Conservation (phyloP, 1,284 basidiomycete species). For the Laetiporus sulphureus region DNA sequence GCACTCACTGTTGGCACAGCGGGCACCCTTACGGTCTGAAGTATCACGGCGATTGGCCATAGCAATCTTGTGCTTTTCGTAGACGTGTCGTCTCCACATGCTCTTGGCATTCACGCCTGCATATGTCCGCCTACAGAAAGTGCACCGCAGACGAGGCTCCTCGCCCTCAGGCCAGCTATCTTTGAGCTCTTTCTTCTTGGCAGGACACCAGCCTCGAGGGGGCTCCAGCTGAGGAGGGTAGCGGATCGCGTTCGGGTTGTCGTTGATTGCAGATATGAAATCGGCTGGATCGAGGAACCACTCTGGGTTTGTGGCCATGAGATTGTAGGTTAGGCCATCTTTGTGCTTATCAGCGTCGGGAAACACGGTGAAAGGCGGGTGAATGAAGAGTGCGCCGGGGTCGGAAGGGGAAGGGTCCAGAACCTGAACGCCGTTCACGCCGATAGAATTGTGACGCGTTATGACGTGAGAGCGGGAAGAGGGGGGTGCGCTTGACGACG, state of each 20-base stretch:
- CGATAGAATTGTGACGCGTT: constrained; percentile 18
- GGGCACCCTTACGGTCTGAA: constrained; percentile 45
- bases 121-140: constrained; percentile 73
- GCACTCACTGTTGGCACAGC: constrained; percentile 46
- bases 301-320: constrained; percentile 62
- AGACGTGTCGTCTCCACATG: constrained; percentile 82
- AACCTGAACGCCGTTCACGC: constrained; percentile 36
- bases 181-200: constrained; percentile 70
- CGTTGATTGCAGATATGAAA: constrained; percentile 44
- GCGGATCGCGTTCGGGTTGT: constrained; percentile 43
- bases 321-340: constrained; percentile 60
- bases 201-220: constrained; percentile 76
- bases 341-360: constrained; percentile 52
- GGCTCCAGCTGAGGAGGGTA: constrained; percentile 73
- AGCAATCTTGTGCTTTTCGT: constrained; percentile 80
- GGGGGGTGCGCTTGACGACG: background rate
- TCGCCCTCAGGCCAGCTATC: constrained; percentile 72
- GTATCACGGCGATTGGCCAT: constrained; percentile 77
- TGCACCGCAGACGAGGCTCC: constrained; percentile 69
- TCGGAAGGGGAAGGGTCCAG: constrained; percentile 64
- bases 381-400: constrained; percentile 57
- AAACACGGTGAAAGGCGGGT: constrained; percentile 61
- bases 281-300: constrained; percentile 71
- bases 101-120: constrained; percentile 81
- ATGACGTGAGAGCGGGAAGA: constrained; percentile 17